Evolutionary conservation across 108 stramenopile genomes (phyloP).

Genomic region (Parietichytrium sp.): DNA sequence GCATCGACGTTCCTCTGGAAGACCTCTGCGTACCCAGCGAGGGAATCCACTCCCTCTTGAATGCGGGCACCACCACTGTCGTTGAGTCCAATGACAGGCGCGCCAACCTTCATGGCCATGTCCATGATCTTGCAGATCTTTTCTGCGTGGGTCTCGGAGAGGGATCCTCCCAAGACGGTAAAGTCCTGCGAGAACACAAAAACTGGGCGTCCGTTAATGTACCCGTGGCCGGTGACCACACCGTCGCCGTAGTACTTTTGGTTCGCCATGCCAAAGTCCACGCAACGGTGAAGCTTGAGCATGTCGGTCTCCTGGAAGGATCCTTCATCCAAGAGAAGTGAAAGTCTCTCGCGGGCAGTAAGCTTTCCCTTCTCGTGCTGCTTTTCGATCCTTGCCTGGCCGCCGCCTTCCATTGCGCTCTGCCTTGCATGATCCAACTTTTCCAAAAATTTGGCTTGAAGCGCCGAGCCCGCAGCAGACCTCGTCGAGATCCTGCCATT

Average conservation of each 20-base stretch:
- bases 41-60: constrained; percentile 95
- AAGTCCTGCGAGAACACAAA: constrained; percentile 95
- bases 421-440: constrained; percentile 65
- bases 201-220: constrained; percentile 72
- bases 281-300: constrained; percentile 90
- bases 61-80: constrained; percentile 98
- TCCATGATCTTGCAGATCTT: constrained; percentile 99
- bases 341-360: constrained; percentile 93
- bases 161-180: constrained; percentile 93
- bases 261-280: constrained; percentile 91
- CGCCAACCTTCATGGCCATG: constrained; percentile 85
- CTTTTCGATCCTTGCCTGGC: constrained; percentile 70
- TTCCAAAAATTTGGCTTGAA: constrained; percentile 70
- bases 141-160: constrained; percentile 92
- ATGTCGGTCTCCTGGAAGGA: constrained; percentile 89
- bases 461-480: no score
- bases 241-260: constrained; percentile 88
- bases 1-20: constrained; percentile 98
- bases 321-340: constrained; percentile 80
- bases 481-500: no score
- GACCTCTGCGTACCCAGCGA: constrained; percentile 96
- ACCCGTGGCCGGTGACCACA: constrained; percentile 71
- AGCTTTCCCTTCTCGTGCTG: constrained; percentile 89
- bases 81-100: constrained; percentile 95
- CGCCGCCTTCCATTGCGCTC: constrained; percentile 80